A percentile compares a stretch with the other conserved stretches of the same genome.
phyloP scores from a whole-genome alignment of 768 basidiomycete species.

The Lactarius vividus region DNA sequence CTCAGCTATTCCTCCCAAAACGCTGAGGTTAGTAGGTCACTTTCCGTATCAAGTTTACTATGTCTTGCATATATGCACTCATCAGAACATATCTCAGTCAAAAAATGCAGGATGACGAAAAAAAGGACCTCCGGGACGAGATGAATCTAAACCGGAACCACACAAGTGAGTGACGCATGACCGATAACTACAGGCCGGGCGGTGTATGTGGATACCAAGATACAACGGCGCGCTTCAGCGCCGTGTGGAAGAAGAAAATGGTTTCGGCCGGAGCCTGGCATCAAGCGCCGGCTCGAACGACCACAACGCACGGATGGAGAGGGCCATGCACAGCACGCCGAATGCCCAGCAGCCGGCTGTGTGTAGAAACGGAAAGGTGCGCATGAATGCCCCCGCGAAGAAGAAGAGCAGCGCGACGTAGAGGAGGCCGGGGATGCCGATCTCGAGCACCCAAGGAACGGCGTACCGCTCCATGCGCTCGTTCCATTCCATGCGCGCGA shows the following conservation, averaged over 20 bases:
- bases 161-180: background rate
- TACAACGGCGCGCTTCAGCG: background rate
- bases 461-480: constrained; percentile 13
- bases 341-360: background rate
- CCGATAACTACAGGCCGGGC: background rate
- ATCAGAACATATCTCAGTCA: background rate
- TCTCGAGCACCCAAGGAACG: constrained; percentile 16
- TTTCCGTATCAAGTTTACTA: no score
- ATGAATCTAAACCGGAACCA: background rate
- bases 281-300: constrained; percentile 16
- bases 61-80: background rate
- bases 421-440: constrained; percentile 15
- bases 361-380: constrained; percentile 2
- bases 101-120: background rate
- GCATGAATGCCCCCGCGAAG: constrained; percentile 8
- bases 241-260: constrained; percentile 4
- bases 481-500: constrained; percentile 24
- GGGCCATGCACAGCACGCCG: background rate
- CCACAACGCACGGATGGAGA: constrained; percentile 7
- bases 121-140: background rate
- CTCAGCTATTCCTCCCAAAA: no score
- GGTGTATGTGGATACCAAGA: background rate
- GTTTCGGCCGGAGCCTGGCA: constrained; percentile 8
- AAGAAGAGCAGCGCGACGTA: constrained; percentile 10
- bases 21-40: no score